phyloP scores from a whole-genome alignment of 352 stramenopile species.

The Phytopythium chamaehyphon region DNA sequence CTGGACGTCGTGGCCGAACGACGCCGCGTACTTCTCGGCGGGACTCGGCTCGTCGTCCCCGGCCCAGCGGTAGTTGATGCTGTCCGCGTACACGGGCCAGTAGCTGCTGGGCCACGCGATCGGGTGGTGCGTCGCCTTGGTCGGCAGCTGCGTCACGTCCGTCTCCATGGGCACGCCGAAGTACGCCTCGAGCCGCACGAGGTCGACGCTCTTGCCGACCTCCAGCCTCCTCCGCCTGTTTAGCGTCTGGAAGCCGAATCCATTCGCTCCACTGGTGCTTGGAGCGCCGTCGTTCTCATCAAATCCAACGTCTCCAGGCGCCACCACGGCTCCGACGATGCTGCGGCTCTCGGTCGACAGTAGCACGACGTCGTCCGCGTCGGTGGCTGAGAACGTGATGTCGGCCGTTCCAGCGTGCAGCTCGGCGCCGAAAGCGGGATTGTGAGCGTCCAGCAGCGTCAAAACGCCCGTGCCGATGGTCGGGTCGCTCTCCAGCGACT shows the following conservation, averaged over 20 bases:
- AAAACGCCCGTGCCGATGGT: slow-evolving; percentile 20
- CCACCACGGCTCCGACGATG: slow-evolving; percentile 5
- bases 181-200: slow-evolving; percentile 44
- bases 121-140: slow-evolving; percentile 32
- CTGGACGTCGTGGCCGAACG: slow-evolving; percentile 39
- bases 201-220: slow-evolving; percentile 33
- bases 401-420: slow-evolving; percentile 22
- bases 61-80: slow-evolving; percentile 55
- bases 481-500: slow-evolving; percentile 21
- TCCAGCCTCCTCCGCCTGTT: slow-evolving; percentile 32
- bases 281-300: slow-evolving; percentile 5
- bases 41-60: slow-evolving; percentile 27
- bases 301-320: slow-evolving; percentile 9
- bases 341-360: not conserved
- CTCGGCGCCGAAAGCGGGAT: slow-evolving; percentile 27
- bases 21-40: slow-evolving; percentile 45
- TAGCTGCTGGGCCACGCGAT: slow-evolving; percentile 68
- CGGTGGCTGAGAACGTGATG: slow-evolving; percentile 5
- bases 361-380: slow-evolving; percentile 4
- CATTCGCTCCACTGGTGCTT: not conserved
- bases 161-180: slow-evolving; percentile 41
- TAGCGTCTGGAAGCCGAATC: not conserved
- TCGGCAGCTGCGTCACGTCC: slow-evolving; percentile 48
- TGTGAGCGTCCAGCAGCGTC: slow-evolving; percentile 21
- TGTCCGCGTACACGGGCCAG: slow-evolving; percentile 59